Evolutionary conservation across 2,329 filamentous ascomycete species (phyloP), one percentile per base, ranked within the genome.

Genomic region (Chaetomium sp.): DNA sequence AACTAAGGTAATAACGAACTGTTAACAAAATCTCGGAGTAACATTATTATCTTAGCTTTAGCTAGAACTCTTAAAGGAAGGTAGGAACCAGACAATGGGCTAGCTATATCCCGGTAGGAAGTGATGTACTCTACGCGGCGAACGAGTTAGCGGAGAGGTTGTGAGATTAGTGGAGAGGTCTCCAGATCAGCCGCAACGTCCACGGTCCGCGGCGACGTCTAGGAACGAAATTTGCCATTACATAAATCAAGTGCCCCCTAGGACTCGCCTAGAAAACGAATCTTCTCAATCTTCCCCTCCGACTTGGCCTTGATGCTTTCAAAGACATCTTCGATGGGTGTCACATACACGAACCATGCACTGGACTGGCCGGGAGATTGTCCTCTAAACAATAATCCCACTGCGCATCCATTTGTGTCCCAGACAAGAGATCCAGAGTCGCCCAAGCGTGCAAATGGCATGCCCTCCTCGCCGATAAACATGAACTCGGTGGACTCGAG

Each of bases 371-470:
- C 13, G 6, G 54, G 54, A 31, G 3, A 7, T 8, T 42, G 54
- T 45, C 54, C 54, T 38, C n/a, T 57, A 57, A 57, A 57, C 33
- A 57, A 23, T 13, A 57, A 42, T n/a, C 54, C 54, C 21, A 38
- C n/a, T 10, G 33, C 31, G 23, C 33, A 1, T 16, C 54, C 54
- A 9, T 38, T 2, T 29, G 4, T 25, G 31, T 57, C 54, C 31
- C 31, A 57, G 21, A 57, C 33, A 29, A 42, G 9, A 38, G 54
- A 38, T 12, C 54, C 54, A 16, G 54, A 57, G 25, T 57, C 54
- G n/a, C 54, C 54, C 25, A 3, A 5, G n/a, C 19, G 31, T 25
- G 7, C 54, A 42, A 57, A 57, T 42, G 33, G 54, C 31, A 6
- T 2, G 19, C 33, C 19, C 16, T n/a, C 16, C 35, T 1, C 16